Conservation (phyloP, 2,329 filamentous ascomycete species). For the Amesomyces nigricolor region DNA sequence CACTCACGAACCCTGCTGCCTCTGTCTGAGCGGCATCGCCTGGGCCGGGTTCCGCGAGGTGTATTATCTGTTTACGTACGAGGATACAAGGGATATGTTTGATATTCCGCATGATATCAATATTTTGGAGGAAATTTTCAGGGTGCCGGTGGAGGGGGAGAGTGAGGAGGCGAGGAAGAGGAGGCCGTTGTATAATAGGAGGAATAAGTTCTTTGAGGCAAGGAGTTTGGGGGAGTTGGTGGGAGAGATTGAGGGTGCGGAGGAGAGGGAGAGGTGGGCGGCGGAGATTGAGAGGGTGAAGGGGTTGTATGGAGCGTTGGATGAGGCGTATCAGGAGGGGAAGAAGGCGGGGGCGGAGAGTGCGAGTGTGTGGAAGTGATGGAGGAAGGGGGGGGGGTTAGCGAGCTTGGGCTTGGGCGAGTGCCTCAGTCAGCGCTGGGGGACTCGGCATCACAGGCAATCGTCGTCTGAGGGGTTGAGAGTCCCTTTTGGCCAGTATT, state of each 20-base stretch:
- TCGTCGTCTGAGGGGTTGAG: too few species aligned
- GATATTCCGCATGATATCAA: constrained; percentile 53
- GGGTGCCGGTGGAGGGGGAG: constrained; percentile 39
- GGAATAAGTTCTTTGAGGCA: constrained; percentile 50
- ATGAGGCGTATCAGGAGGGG: constrained; percentile 44
- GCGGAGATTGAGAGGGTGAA: constrained; percentile 45
- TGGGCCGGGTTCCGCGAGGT: constrained; percentile 53
- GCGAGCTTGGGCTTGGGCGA: not conserved
- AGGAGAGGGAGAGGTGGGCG: constrained; percentile 32
- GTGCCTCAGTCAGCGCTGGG: too few species aligned
- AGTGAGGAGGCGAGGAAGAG: constrained; percentile 33
- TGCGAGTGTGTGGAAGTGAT: constrained; percentile 43
- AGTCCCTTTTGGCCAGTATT: too few species aligned
- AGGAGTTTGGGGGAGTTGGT: constrained; percentile 40
- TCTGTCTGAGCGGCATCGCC: constrained; percentile 52
- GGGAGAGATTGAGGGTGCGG: constrained; percentile 32
- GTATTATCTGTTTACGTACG: constrained; percentile 55
- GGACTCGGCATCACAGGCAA: too few species aligned
- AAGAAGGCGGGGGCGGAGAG: constrained; percentile 40
- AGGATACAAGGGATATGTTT: constrained; percentile 52
- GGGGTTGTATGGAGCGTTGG: constrained; percentile 41
- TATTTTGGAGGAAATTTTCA: constrained; percentile 51
- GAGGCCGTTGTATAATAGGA: constrained; percentile 48
- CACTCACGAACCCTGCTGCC: constrained; percentile 54
- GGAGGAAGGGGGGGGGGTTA: too few species aligned